Conservation (phyloP, 371 early-diverging fungal species). For the Mucor indicus region DNA sequence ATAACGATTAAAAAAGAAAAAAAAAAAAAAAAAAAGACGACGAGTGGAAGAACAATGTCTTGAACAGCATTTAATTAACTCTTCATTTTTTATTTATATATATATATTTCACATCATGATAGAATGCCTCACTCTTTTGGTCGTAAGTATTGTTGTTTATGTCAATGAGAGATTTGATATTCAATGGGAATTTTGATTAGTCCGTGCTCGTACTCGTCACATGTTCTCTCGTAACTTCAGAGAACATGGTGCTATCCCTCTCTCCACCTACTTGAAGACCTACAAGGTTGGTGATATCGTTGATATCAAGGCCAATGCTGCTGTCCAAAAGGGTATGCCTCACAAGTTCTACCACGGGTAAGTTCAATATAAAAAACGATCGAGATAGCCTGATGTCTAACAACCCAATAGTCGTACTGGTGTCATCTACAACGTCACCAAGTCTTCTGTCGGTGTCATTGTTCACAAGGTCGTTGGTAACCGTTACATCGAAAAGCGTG, state of each 20-base stretch:
- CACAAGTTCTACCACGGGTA: slow-evolving; percentile 99
- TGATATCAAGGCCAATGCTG: slow-evolving; percentile 54
- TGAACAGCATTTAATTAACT: too few species aligned
- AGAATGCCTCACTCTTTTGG: slow-evolving; percentile 93
- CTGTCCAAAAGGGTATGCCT: slow-evolving; percentile 99
- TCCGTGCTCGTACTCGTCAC: slow-evolving; percentile 91
- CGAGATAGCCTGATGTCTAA: background rate
- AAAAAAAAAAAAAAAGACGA: too few species aligned
- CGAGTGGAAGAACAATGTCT: too few species aligned
- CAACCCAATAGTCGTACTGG: slow-evolving; percentile 85
- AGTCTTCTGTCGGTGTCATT: slow-evolving; percentile 97
- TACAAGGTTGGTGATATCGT: slow-evolving; percentile 87
- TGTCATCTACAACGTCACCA: slow-evolving; percentile 97
- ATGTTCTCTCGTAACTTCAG: slow-evolving; percentile 97
- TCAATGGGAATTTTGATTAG: too few species aligned
- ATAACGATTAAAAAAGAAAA: too few species aligned
- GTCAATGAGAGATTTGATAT: background rate
- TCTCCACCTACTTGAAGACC: slow-evolving; percentile 95
- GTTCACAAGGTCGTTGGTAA: slow-evolving; percentile 97
- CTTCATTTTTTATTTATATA: too few species aligned
- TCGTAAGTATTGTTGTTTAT: slow-evolving; percentile 42
- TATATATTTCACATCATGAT: too few species aligned
- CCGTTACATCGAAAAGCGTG: slow-evolving; percentile 98
- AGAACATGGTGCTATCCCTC: slow-evolving; percentile 86
- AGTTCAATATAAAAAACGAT: slow-evolving; percentile 24